Base-by-base conservation (phyloP, 345 rosid genomes). In the Eucalyptus cloeziana region DNA sequence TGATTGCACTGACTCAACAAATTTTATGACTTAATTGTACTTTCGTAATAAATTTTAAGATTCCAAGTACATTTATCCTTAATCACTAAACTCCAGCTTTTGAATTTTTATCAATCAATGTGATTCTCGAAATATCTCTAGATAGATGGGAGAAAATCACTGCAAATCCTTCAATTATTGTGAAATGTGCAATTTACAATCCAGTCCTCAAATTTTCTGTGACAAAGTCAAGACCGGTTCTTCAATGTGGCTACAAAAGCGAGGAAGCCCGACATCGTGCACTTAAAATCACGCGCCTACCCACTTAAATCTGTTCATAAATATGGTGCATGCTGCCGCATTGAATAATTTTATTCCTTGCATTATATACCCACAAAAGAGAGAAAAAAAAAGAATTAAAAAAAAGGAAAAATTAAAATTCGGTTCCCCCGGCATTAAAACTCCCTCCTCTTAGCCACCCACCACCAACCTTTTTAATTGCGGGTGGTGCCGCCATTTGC, bases 1-100 rank as follows among this genome's bases (percentile, higher is more conserved):
- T 1, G 1, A 7, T 19, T 19, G 10, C 1, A 52, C 7, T 52
- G 7, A 52, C 2, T 52, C 19, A 52, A 3, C 1, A 19, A 52
- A 52, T 52, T 19, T 19, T 3, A 54, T 21, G 4, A 22, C 8
- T 54, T 5, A 0, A 0, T 8, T 8, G 0, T 56, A 4, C 1
- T 0, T 56, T 22, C 1, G 6, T 8, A 22, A 24, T 22, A 24
- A 56, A 22, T 56, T 56, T 56, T 24, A 4, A 13, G 30, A 10
- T 56, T 56, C 24, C 1, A 0, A 1, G 0, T 49, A 49, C 3
- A 19, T 54, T 52, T 52, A 52, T 52, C 25, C 24, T 21, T 52
- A 52, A 3, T 52, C 58, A 52, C 58, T 52, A 7, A 67, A 8
- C 4, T 15, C 0, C 3, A 2, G 3, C 2, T 4, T 67, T 4